phyloP scores from a whole-genome alignment of 257 asterid species.

The Fraxinus quadrangulata region DNA sequence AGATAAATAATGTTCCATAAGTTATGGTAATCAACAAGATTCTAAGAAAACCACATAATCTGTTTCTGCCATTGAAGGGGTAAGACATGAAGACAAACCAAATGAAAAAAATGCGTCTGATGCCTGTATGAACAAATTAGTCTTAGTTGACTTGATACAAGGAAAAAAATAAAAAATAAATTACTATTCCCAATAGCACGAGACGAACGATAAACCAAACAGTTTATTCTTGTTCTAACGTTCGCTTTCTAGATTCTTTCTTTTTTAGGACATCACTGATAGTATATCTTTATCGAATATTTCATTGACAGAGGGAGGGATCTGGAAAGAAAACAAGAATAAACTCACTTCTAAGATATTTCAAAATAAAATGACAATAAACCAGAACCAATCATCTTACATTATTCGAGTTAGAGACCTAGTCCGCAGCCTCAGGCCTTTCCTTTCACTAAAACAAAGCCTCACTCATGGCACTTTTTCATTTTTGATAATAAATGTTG shows the following conservation, averaged over 20 bases:
- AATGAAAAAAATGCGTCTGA: background rate
- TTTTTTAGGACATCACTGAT: background rate
- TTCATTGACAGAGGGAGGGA: background rate
- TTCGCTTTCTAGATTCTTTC: background rate
- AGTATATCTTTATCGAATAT: background rate
- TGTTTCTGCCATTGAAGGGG: background rate
- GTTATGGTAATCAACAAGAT: background rate
- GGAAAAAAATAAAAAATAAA: background rate
- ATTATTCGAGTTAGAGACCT: background rate
- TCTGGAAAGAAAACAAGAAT: background rate
- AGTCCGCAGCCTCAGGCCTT: background rate
- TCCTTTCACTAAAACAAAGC: background rate
- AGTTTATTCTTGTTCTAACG: background rate
- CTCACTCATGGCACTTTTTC: background rate
- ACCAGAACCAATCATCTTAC: background rate
- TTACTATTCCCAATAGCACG: background rate
- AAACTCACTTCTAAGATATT: background rate
- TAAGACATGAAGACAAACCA: conserved; percentile 8
- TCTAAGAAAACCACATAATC: background rate
- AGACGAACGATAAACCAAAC: background rate
- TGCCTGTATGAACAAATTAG: background rate
- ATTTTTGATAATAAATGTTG: background rate
- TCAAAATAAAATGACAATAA: background rate
- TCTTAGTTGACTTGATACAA: background rate
- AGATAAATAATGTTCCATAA: background rate